Base-by-base conservation (phyloP, 345 rosid genomes). In the Syzygium aqueum region DNA sequence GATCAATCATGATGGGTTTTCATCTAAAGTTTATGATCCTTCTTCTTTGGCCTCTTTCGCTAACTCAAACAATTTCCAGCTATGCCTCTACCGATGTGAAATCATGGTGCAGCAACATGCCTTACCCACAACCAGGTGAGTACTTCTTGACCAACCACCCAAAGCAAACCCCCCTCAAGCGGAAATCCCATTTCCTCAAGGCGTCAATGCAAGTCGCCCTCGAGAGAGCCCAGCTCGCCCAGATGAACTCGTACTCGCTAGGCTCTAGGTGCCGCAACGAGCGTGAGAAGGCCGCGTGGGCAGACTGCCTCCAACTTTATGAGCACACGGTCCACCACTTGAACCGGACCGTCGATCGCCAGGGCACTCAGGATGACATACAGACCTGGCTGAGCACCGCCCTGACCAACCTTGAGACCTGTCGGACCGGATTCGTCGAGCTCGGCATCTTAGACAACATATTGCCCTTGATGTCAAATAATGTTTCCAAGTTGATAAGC, bases 341-440 rank as follows among this genome's bases (percentile, higher is more conserved):
- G 85, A 96, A 95, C 90, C 86, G 89, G 85, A 94, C 99, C 3
- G 52, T 93, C 3, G 89, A 88, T 80, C 88, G 94, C 28, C 93
- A 90, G 40, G 92, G 96, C 92, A 92, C 95, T 83, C 89, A 93
- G 53, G 90, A 89, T 52, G 99, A 96, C 53, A 84, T 93, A 1
- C 98, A 96, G 84, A 96, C 99, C 28, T 97, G 99, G 99, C 96
- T 97, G 65, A 97, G 99, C 89, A 87, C 97, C 3, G 99, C 99
- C 46, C 91, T 97, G n/a, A 97, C 99, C 80, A 95, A 94, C 89
- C 92, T 97, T 27, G 97, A 94, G 86, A 97, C 98, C 0, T 96
- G 99, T 87, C 88, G 88, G 43, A 82, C 91, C 3, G 99, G 99
- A 84, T 96, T 94, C 84, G 13, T 65, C 22, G 99, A 97, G 77